Base-by-base conservation (phyloP, 768 basidiomycete genomes). In the Cyclocybe aegerita region DNA sequence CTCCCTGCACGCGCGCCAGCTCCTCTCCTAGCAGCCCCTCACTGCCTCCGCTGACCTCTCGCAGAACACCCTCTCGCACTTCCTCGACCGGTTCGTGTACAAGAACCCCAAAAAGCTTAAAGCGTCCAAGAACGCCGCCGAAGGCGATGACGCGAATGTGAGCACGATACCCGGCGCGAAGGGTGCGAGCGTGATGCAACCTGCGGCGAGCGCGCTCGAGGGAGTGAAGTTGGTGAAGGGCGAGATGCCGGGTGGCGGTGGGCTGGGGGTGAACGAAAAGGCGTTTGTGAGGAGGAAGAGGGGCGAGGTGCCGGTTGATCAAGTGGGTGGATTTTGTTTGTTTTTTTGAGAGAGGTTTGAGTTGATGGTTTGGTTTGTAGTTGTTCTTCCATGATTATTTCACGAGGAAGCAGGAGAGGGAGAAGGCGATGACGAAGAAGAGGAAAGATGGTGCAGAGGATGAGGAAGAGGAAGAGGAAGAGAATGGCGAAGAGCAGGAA, bases 1-100 rank as follows among this genome's bases (percentile, higher is more conserved):
- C 36, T 82, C 90, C 0, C 81, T 96, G 1, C 92, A 94, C 59
- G 88, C 93, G 0, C 80, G 79, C 6, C 91, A 97, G 63, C 80
- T 99, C 9, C 79, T 98, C 42, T 62, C 73, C 1, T 80, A 78
- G 7, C 76, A 86, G 43, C 86, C 88, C 0, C 71, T 98, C 9
- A 91, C 92, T 0, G 87, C 90, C 8, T 86, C 83, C 8, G 80
- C 92, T 0, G 95, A 99, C 62, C 86, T 99, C 42, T 86, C 90
- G 8, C 84, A 93, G 49, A 94, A 97, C 71, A 95, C 94, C 0
- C 81, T 98, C 16, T 86, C 90, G 0, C 91, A 94, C 60, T 98
- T 99, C 81, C 80, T 98, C 36, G 97, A 98, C 64, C 83, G 95
- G 2, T 98, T 98, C 71, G 91, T 98, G 38, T 98, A 93, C 75